A percentile compares a stretch with the other conserved stretches of the same genome.
phyloP scores from a whole-genome alignment of 2,329 filamentous ascomycete species.

The Monilinia fructicola region DNA sequence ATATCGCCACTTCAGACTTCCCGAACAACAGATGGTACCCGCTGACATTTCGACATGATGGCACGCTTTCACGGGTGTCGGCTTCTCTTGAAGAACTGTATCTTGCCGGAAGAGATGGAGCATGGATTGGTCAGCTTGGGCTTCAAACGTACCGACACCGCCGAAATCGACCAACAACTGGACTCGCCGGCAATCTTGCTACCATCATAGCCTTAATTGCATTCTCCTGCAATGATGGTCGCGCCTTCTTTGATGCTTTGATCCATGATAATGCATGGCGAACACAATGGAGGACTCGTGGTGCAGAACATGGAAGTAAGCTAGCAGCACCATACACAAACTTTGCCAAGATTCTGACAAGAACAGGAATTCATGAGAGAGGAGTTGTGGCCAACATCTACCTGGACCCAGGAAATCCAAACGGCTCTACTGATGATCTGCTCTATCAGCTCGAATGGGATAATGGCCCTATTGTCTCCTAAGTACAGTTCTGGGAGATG shows the following conservation, averaged over 20 bases:
- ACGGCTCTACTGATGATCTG: slow-evolving; percentile 28
- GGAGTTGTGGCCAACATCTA: slow-evolving; percentile 36
- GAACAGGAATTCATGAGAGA: slow-evolving; percentile 26
- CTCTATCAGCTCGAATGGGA: slow-evolving; percentile 30
- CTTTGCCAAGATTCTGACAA: background rate
- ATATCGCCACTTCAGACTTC: slow-evolving; percentile 20
- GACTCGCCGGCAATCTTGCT: slow-evolving; percentile 32
- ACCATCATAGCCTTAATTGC: slow-evolving; percentile 34
- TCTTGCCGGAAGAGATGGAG: slow-evolving; percentile 24
- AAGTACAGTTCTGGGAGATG: background rate
- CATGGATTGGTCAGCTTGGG: slow-evolving; percentile 29
- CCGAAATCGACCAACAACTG: background rate
- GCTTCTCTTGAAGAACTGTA: slow-evolving; percentile 20
- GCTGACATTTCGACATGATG: slow-evolving; percentile 27
- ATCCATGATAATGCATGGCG: slow-evolving; percentile 28
- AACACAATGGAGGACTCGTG: slow-evolving; percentile 28
- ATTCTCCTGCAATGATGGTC: slow-evolving; percentile 29
- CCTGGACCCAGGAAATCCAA: slow-evolving; percentile 34
- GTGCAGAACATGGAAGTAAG: slow-evolving; percentile 29
- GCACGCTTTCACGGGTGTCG: slow-evolving; percentile 24
- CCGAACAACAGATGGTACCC: slow-evolving; percentile 30
- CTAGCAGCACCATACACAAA: background rate
- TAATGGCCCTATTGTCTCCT: slow-evolving; percentile 18
- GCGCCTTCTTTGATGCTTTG: slow-evolving; percentile 25
- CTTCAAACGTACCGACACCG: slow-evolving; percentile 24